These are phyloP conservation scores for Lactifluus rugatus DNA, from an alignment of 768 basidiomycete genomes.

Conservation along the genomic window DNA sequence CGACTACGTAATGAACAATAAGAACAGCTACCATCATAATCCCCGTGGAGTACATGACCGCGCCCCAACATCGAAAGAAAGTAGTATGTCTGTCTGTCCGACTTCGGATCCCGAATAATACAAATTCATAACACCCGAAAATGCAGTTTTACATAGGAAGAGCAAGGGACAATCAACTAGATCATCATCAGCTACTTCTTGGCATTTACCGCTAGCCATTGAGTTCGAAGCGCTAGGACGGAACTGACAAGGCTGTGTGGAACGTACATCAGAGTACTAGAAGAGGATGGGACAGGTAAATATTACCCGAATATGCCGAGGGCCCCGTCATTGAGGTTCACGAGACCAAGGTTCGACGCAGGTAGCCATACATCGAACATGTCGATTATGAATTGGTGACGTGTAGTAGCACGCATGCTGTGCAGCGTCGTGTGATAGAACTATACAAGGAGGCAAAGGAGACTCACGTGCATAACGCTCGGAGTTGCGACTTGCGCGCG, in stretches of 20 bases:
- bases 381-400: constrained; percentile 79
- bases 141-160: neutral
- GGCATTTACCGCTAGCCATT: constrained; percentile 15
- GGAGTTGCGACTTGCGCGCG: constrained; percentile 55
- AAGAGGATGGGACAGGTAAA: constrained; percentile 12
- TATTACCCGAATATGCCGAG: constrained; percentile 80
- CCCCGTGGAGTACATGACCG: neutral
- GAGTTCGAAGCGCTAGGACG: constrained; percentile 16
- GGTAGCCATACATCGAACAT: constrained; percentile 85
- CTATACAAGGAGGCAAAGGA: neutral
- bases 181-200: constrained; percentile 1
- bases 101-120: neutral
- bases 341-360: constrained; percentile 66
- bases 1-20: constrained; percentile 43
- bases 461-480: constrained; percentile 44
- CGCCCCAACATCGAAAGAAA: neutral
- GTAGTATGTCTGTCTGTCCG: neutral
- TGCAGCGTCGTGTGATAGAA: constrained; percentile 8
- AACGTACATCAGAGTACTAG: constrained; percentile 2
- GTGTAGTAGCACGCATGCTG: constrained; percentile 55
- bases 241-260: constrained; percentile 45
- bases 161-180: neutral
- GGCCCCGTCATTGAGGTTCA: constrained; percentile 72
- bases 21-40: constrained; percentile 11
- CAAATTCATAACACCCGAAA: neutral